A percentile compares a stretch with the other conserved stretches of the same genome.
phyloP scores from a whole-genome alignment of 192 early-diverging fungal genomes.

The Umbelopsis sp. region DNA sequence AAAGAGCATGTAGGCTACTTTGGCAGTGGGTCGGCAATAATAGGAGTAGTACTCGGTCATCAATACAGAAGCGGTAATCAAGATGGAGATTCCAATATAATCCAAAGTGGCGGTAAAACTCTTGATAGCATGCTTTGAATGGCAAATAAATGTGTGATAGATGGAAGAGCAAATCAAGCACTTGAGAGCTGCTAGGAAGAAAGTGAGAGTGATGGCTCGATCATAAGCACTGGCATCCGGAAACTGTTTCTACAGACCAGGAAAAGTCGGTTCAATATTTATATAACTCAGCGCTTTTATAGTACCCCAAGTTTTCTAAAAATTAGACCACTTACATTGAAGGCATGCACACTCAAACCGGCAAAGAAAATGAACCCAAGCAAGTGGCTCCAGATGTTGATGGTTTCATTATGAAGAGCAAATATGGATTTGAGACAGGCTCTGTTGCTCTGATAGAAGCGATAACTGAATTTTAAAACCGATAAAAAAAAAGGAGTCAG shows the following conservation, averaged over 20 bases:
- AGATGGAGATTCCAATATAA: conserved; percentile 66
- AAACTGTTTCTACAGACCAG: conserved; percentile 32
- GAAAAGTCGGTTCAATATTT: not conserved
- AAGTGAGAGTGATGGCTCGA: conserved; percentile 52
- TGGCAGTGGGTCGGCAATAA: conserved; percentile 48
- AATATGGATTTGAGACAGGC: conserved; percentile 64
- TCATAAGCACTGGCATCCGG: conserved; percentile 37
- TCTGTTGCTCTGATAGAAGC: conserved; percentile 52
- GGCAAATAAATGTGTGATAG: conserved; percentile 66
- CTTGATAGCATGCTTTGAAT: conserved; percentile 53
- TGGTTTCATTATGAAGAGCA: conserved; percentile 58
- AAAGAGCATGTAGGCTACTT: conserved; percentile 52
- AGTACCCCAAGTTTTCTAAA: not conserved
- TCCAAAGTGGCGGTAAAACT: conserved; percentile 61
- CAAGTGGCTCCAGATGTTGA: conserved; percentile 46
- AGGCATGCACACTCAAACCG: conserved; percentile 30
- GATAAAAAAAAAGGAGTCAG: not conserved
- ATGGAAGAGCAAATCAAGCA: conserved; percentile 62
- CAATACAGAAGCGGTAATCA: conserved; percentile 63
- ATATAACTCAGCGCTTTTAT: not conserved
- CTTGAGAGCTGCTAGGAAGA: conserved; percentile 61
- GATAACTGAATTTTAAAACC: conserved; percentile 44
- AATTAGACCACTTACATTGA: conserved; percentile 40
- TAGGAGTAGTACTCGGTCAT: conserved; percentile 63
- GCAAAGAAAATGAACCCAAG: conserved; percentile 42